Percentiles rank a stretch among this genome's conserved stretches.
Evolutionary conservation across 169 alveolate genomes (phyloP).

Genomic region (Pseudocohnilembus persalinus): DNA sequence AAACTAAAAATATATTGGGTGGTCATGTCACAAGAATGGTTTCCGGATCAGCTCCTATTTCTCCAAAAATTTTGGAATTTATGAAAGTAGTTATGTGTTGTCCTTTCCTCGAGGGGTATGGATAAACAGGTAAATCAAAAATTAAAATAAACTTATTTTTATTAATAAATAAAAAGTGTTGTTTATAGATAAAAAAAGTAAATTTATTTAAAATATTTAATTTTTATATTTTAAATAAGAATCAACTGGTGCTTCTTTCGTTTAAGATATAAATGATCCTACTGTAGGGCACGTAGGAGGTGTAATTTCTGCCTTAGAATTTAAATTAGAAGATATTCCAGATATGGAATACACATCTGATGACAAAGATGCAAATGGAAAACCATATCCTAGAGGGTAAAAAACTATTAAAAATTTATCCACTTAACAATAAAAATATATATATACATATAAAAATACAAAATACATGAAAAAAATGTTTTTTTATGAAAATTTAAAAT

Average conservation of each 20-base stretch:
- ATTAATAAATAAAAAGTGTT: too few relatives aligned
- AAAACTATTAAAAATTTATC: constrained; percentile 43
- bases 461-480: too few relatives aligned
- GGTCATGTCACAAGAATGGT: constrained; percentile 77
- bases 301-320: constrained; percentile 19
- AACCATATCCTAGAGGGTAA: constrained; percentile 39
- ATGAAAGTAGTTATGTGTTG: constrained; percentile 80
- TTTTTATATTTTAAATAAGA: not conserved
- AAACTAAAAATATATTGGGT: constrained; percentile 70
- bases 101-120: constrained; percentile 85
- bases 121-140: constrained; percentile 58
- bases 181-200: too few relatives aligned
- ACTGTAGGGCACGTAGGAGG: constrained; percentile 48
- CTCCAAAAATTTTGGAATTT: constrained; percentile 58
- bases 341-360: constrained; percentile 1
- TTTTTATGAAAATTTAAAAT: too few relatives aligned
- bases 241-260: constrained; percentile 68
- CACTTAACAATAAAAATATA: too few relatives aligned
- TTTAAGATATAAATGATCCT: constrained; percentile 22
- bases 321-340: not conserved
- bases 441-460: too few relatives aligned
- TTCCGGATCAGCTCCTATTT: constrained; percentile 87
- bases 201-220: too few relatives aligned
- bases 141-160: too few relatives aligned
- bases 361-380: constrained; percentile 60